phyloP scores from a whole-genome alignment of 2,329 filamentous ascomycete species.

The Colletotrichum sojae region DNA sequence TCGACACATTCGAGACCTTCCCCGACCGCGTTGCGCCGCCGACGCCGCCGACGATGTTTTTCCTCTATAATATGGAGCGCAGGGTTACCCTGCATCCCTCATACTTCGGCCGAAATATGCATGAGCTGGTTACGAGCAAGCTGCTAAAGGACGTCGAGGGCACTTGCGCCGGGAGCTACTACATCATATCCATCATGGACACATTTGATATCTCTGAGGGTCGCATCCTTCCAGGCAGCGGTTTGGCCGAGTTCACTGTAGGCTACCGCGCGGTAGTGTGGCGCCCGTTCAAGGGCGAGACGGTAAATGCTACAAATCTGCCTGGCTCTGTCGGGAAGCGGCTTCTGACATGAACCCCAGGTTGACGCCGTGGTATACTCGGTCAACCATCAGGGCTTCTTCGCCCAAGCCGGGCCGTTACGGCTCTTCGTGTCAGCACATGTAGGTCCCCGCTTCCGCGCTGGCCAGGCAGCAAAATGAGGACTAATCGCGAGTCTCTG shows the following conservation, averaged over 20 bases:
- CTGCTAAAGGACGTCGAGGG: conserved; percentile 95
- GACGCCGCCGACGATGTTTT: conserved; percentile 80
- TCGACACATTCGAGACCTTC: neutral
- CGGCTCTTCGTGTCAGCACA: conserved; percentile 85
- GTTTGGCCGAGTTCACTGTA: conserved; percentile 94
- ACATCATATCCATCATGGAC: conserved; percentile 98
- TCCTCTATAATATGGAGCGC: conserved; percentile 96
- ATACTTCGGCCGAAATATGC: conserved; percentile 95
- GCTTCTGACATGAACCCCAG: conserved; percentile 61
- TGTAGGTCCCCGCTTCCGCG: conserved; percentile 66
- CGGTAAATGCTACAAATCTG: conserved; percentile 71
- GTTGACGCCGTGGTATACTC: conserved; percentile 94
- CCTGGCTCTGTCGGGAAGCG: conserved; percentile 38
- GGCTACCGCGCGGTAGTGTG: conserved; percentile 96
- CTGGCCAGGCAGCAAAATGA: conserved; percentile 34
- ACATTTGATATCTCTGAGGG: conserved; percentile 95
- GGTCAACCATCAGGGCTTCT: conserved; percentile 94
- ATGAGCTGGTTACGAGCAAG: conserved; percentile 90
- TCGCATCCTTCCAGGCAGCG: conserved; percentile 90
- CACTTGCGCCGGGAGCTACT: conserved; percentile 94
- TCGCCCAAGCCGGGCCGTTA: conserved; percentile 84
- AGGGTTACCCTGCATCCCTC: conserved; percentile 96
- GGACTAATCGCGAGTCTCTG: conserved; percentile 44
- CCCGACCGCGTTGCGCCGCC: conserved; percentile 25
- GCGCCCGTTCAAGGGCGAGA: conserved; percentile 98